Base-by-base conservation (phyloP, 352 stramenopile species). In the Thraustochytrium striatum region DNA sequence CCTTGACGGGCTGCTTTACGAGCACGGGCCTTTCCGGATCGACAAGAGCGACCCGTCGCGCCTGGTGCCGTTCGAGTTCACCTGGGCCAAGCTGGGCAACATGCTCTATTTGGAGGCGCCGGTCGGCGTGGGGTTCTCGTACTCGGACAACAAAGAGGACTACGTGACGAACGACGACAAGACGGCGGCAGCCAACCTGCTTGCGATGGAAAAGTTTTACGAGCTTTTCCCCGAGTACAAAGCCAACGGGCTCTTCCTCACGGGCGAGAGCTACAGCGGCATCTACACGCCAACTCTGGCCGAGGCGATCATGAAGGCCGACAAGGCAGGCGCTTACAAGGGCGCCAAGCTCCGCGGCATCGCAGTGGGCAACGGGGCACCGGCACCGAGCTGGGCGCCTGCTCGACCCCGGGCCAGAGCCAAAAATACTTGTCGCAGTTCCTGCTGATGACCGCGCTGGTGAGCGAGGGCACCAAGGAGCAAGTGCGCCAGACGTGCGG, bases 201-300 rank as follows among this genome's bases (percentile, higher is more conserved):
- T 82, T 16, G 85, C 87, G 0, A 83, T 96, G 57, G 81, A 91
- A 58, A 81, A 88, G 53, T 94, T 97, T 79, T 95, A 91, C 55
- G 39, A 41, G 52, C 88, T 92, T 28, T 98, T 97, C 85, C 86
- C 89, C 2, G 88, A 92, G 69, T 86, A 93, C 3, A 82, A 81
- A 3, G 47, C 83, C 11, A 94, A 94, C 69, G 86, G 93, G 41
- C 88, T 98, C 11, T 98, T 95, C 82, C 85, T 98, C 44, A 96
- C 95, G 53, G 94, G 94, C 43, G 95, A 98, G 81, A 95, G 88
- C 72, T 98, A 97, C 82, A 92, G 87, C 1, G 94, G 95, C 0
- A 92, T 97, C 65, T 98, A 97, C 79, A 90, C 97, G 25, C 95
- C 94, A 0, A 92, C 94, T 61, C 85, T 97, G 53, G 88, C 89